Conservation (phyloP, 768 basidiomycete genomes). For the Rhizopogon roseolus region DNA sequence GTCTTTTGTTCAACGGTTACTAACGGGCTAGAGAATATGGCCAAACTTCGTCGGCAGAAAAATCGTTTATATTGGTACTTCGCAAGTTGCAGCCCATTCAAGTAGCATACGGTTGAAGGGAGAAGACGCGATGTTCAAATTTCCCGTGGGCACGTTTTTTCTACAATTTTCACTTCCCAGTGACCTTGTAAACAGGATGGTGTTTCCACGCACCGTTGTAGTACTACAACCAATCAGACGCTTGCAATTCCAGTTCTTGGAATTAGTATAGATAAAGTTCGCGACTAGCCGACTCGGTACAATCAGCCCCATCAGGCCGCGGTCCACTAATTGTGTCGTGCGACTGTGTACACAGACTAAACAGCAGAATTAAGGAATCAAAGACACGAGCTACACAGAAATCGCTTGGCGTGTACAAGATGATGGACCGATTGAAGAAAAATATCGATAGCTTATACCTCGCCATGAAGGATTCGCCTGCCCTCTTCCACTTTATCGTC, state of each 20-base stretch:
- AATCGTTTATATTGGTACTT: too few species aligned
- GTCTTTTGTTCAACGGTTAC: neutral
- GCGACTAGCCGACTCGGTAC: neutral
- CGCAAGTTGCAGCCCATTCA: too few species aligned
- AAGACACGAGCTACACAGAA: too few species aligned
- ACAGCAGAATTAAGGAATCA: neutral
- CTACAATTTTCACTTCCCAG: too few species aligned
- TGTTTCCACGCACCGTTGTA: neutral
- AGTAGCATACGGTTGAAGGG: too few species aligned
- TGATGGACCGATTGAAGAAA: too few species aligned
- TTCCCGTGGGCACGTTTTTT: too few species aligned
- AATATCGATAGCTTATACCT: slow-evolving; percentile 9
- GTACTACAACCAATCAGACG: neutral
- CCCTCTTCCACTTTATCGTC: slow-evolving; percentile 24
- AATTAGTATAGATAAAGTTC: neutral
- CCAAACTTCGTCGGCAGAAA: too few species aligned
- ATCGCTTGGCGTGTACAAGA: neutral
- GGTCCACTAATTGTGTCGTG: neutral
- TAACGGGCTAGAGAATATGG: too few species aligned
- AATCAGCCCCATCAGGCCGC: too few species aligned
- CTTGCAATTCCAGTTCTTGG: neutral
- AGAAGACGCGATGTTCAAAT: too few species aligned
- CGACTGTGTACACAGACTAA: neutral
- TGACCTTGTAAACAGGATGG: too few species aligned
- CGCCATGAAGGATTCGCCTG: slow-evolving; percentile 20